phyloP scores from a whole-genome alignment of 345 rosid genomes.

The Carallia pectinifolia region DNA sequence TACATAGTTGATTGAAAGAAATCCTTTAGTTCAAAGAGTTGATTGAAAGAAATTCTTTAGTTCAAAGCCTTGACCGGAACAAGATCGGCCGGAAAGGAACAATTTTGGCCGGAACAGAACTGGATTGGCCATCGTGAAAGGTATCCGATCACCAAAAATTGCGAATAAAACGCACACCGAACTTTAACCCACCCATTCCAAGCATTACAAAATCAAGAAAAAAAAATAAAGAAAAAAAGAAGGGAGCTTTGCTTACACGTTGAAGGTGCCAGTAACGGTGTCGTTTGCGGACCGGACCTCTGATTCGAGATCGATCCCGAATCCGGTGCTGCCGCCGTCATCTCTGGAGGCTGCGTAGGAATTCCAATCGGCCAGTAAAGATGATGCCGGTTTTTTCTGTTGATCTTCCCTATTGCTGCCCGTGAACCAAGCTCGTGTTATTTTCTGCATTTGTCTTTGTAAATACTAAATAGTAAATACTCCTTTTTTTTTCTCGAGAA shows the following conservation, averaged over 20 bases:
- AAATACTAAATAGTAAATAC: too few relatives aligned
- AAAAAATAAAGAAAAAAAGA: not conserved
- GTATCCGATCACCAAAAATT: too few relatives aligned
- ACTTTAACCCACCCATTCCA: too few relatives aligned
- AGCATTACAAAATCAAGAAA: too few relatives aligned
- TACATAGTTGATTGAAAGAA: too few relatives aligned
- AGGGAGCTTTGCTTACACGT: slow-evolving; percentile 17
- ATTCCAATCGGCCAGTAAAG: slow-evolving; percentile 33
- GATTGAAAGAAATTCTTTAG: too few relatives aligned
- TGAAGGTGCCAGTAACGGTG: slow-evolving; percentile 31
- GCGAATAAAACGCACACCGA: not conserved
- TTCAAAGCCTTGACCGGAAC: too few relatives aligned
- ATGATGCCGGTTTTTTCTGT: slow-evolving; percentile 16
- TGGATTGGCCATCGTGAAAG: too few relatives aligned
- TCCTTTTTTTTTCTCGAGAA: not conserved
- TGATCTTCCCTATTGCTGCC: slow-evolving; percentile 12
- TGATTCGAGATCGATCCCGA: slow-evolving; percentile 30
- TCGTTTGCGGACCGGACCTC: slow-evolving; percentile 34
- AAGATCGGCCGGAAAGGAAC: too few relatives aligned
- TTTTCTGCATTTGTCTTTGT: slow-evolving; percentile 13
- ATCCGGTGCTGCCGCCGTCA: not conserved
- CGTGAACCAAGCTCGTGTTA: slow-evolving; percentile 25
- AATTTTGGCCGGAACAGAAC: too few relatives aligned
- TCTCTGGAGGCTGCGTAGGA: slow-evolving; percentile 23
- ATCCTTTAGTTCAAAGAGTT: too few relatives aligned